Evolutionary conservation across 2,329 filamentous ascomycete species (phyloP).

Genomic region (Niveomyces coronatus): DNA sequence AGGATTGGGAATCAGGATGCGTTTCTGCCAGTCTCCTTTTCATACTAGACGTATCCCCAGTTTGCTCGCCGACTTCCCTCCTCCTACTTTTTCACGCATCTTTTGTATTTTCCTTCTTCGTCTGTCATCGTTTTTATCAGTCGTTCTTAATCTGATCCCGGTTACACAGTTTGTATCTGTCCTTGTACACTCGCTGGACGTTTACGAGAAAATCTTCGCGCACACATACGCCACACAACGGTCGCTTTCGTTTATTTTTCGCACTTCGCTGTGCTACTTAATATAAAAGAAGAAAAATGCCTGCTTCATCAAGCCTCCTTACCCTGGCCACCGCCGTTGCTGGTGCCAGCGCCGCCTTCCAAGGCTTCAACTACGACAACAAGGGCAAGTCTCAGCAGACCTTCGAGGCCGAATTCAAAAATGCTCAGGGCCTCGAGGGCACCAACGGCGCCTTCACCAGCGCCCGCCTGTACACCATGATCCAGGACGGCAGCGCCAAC

Average conservation of each 20-base stretch:
- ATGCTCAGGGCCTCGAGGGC: conserved; percentile 52
- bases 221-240: conserved; percentile 2
- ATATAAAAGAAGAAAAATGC: conserved; percentile 23
- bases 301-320: conserved; percentile 22
- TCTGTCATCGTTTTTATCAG: conserved; percentile 4
- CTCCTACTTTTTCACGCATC: neutral
- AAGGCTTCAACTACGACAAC: conserved; percentile 67
- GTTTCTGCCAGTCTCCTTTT: conserved; percentile 7
- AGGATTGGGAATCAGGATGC: conserved; percentile 5
- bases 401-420: conserved; percentile 61
- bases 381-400: conserved; percentile 49
- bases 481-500: conserved; percentile 56
- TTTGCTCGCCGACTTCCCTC: neutral
- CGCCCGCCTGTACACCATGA: conserved; percentile 66
- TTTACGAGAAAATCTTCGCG: conserved; percentile 1
- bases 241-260: neutral
- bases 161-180: neutral
- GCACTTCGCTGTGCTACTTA: conserved; percentile 1
- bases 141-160: neutral
- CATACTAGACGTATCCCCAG: neutral
- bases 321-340: conserved; percentile 25
- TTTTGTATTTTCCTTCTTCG: neutral
- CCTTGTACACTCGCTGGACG: neutral
- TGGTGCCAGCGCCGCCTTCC: conserved; percentile 29
- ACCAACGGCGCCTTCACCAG: conserved; percentile 54